These are phyloP conservation scores for Sapria himalayana DNA, from an alignment of 345 rosid genomes.

Conservation along the genomic window DNA sequence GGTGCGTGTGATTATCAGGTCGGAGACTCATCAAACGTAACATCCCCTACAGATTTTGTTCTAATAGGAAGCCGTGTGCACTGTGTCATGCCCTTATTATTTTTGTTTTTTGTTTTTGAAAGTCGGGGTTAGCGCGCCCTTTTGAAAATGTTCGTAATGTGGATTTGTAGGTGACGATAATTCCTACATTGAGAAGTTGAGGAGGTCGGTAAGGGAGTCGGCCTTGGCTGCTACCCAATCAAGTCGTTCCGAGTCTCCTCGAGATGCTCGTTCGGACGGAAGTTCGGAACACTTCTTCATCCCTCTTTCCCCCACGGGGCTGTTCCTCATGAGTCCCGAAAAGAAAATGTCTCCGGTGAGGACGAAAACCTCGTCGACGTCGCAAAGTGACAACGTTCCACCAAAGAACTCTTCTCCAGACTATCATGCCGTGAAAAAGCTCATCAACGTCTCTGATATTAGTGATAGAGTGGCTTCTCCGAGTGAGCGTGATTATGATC, in stretches of 20 bases:
- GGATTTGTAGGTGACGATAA: slow-evolving; percentile 55
- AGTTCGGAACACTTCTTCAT: slow-evolving; percentile 70
- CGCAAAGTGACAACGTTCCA: slow-evolving; percentile 28
- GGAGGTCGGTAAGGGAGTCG: slow-evolving; percentile 85
- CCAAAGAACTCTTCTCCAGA: slow-evolving; percentile 22
- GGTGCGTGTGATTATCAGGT: too few species aligned
- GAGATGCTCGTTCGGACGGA: slow-evolving; percentile 51
- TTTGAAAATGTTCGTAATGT: too few species aligned
- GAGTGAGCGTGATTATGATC: slow-evolving; percentile 38
- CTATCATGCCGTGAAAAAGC: slow-evolving; percentile 29
- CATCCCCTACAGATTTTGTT: too few species aligned
- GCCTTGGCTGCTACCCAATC: slow-evolving; percentile 45
- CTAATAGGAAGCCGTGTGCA: too few species aligned
- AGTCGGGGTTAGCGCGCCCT: too few species aligned
- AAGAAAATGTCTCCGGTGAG: slow-evolving; percentile 23
- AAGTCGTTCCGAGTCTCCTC: slow-evolving; percentile 46
- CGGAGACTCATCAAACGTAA: too few species aligned
- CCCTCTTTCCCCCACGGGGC: slow-evolving; percentile 44
- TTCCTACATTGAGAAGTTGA: slow-evolving; percentile 50
- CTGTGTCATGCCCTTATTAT: too few species aligned
- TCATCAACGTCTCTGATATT: slow-evolving; percentile 33
- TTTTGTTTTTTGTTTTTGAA: too few species aligned
- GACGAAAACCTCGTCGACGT: slow-evolving; percentile 29
- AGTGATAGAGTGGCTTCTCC: slow-evolving; percentile 46
- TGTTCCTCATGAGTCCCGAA: slow-evolving; percentile 31